These are phyloP conservation scores for Lagenaria siceraria DNA, from an alignment of 306 rosid genomes.

Conservation along the genomic window DNA sequence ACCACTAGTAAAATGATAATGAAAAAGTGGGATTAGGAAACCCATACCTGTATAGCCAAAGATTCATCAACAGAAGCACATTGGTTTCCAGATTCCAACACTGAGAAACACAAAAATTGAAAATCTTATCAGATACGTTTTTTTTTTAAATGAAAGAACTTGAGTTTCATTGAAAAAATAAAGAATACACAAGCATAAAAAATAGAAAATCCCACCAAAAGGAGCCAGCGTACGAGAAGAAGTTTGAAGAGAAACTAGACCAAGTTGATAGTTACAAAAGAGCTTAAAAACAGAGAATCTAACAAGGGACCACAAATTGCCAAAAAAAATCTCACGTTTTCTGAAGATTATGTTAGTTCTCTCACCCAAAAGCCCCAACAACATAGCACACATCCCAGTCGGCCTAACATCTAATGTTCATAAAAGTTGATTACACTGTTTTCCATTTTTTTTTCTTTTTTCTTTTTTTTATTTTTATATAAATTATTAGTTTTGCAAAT, in stretches of 20 bases:
- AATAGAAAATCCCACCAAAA: too few relatives aligned
- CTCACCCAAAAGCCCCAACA: neutral
- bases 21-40: neutral
- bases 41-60: slow-evolving; percentile 28
- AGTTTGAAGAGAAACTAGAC: too few relatives aligned
- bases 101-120: slow-evolving; percentile 15
- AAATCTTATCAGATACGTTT: neutral
- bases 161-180: too few relatives aligned
- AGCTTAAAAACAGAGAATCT: too few relatives aligned
- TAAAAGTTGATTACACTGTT: neutral
- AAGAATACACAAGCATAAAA: too few relatives aligned
- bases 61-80: slow-evolving; percentile 22
- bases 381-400: too few relatives aligned
- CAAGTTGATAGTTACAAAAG: too few relatives aligned
- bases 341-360: too few relatives aligned
- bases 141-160: too few relatives aligned
- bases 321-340: too few relatives aligned
- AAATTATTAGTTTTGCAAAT: neutral
- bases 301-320: too few relatives aligned
- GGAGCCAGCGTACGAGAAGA: too few relatives aligned
- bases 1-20: neutral
- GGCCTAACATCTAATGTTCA: neutral
- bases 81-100: slow-evolving; percentile 29
- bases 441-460: neutral
- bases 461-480: neutral